These are phyloP conservation scores for Coniferiporia weirii DNA, from an alignment of 1,284 basidiomycete species.

Conservation along the genomic window DNA sequence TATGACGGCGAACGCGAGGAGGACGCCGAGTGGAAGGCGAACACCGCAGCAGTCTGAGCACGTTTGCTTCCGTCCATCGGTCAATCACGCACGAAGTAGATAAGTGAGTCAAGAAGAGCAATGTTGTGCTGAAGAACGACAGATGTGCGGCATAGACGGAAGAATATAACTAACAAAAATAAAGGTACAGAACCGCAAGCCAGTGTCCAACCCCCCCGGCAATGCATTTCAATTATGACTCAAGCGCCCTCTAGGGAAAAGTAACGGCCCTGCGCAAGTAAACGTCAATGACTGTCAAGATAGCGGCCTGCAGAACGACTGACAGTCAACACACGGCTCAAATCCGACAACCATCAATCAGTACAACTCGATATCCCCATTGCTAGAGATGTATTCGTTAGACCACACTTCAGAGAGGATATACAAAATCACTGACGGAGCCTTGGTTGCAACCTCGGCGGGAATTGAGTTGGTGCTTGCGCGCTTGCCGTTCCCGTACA, in stretches of 20 bases:
- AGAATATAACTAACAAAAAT: background rate
- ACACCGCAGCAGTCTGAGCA: conserved; percentile 28
- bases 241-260: background rate
- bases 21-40: conserved; percentile 72
- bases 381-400: background rate
- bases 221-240: conserved; percentile 6
- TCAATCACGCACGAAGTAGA: background rate
- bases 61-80: background rate
- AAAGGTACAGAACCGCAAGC: conserved; percentile 18
- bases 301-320: too few species aligned
- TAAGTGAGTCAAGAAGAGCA: background rate
- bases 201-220: conserved; percentile 16
- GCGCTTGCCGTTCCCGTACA: conserved; percentile 10
- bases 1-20: conserved; percentile 63
- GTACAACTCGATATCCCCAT: conserved; percentile 25
- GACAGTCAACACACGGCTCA: too few species aligned
- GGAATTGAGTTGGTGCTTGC: conserved; percentile 21
- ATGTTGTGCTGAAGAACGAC: conserved; percentile 17
- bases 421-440: conserved; percentile 19
- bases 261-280: too few species aligned
- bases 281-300: too few species aligned
- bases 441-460: conserved; percentile 31
- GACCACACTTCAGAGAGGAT: background rate
- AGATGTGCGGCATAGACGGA: conserved; percentile 2
- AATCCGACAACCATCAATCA: background rate